Conservation (phyloP, 2,329 filamentous ascomycete species). For the Canariomyces notabilis region DNA sequence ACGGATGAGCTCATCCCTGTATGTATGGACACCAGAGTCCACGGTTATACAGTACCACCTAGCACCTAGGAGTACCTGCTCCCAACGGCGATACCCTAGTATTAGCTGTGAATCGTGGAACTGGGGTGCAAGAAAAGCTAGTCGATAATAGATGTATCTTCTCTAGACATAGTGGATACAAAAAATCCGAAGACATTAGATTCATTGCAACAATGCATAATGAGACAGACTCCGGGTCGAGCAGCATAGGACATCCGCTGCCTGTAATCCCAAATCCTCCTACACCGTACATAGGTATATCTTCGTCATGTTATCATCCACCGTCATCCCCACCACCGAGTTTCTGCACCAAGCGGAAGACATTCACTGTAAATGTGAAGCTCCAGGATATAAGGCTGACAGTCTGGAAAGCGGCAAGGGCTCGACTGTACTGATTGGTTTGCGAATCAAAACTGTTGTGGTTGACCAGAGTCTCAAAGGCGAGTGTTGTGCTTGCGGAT, state of each 20-base stretch:
- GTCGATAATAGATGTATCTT: too few relatives aligned
- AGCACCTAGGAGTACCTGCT: too few relatives aligned
- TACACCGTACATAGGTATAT: too few relatives aligned
- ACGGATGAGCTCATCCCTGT: neutral
- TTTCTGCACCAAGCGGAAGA: constrained; percentile 63
- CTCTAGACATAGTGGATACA: too few relatives aligned
- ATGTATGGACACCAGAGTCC: too few relatives aligned
- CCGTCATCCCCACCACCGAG: constrained; percentile 54
- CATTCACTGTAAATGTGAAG: constrained; percentile 81
- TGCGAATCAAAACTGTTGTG: constrained; percentile 34
- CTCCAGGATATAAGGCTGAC: constrained; percentile 86
- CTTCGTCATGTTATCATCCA: constrained; percentile 5
- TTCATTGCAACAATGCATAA: too few relatives aligned
- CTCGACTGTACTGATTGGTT: constrained; percentile 55
- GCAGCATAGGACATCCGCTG: neutral
- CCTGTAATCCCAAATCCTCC: neutral
- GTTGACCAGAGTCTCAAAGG: constrained; percentile 76
- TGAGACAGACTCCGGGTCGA: neutral
- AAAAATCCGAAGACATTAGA: too few relatives aligned
- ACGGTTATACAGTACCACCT: too few relatives aligned
- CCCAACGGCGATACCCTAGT: too few relatives aligned
- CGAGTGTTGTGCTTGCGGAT: constrained; percentile 83
- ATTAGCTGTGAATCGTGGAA: too few relatives aligned
- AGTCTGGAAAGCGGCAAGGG: constrained; percentile 72
- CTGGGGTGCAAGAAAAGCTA: too few relatives aligned